These are phyloP conservation scores for Eucalyptus curtisii DNA, from an alignment of 345 rosid species.

Conservation along the genomic window DNA sequence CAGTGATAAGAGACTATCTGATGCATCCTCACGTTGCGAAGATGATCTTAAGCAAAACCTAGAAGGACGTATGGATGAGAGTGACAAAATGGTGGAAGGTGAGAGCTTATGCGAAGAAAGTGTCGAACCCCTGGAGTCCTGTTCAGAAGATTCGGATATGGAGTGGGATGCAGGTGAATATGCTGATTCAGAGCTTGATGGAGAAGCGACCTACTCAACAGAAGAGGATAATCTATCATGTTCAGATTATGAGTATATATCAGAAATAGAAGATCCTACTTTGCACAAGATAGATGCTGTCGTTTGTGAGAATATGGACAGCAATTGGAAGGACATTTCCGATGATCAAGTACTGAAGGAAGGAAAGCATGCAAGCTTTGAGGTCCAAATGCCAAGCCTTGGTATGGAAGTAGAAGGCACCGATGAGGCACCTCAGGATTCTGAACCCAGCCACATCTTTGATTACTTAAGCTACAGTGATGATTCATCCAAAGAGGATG, in stretches of 20 bases:
- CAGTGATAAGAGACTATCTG: constrained; percentile 15
- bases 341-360: not conserved
- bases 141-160: constrained; percentile 22
- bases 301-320: not conserved
- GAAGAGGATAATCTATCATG: constrained; percentile 6
- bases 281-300: constrained; percentile 7
- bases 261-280: not conserved
- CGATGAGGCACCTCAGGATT: not conserved
- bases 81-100: not conserved
- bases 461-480: not conserved
- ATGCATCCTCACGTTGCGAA: constrained; percentile 12
- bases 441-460: not conserved
- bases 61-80: not conserved
- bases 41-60: constrained; percentile 11
- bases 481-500: constrained; percentile 1
- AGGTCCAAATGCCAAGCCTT: not conserved
- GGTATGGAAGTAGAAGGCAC: not conserved
- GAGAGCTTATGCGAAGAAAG: not conserved
- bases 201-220: not conserved
- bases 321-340: not conserved
- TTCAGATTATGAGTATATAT: not conserved
- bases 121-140: not conserved
- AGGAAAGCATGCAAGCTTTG: not conserved
- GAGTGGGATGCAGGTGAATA: constrained; percentile 33
- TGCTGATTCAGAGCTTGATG: constrained; percentile 2